These are phyloP conservation scores for Leucaena leucocephala DNA, from an alignment of 306 rosid genomes.

Conservation along the genomic window DNA sequence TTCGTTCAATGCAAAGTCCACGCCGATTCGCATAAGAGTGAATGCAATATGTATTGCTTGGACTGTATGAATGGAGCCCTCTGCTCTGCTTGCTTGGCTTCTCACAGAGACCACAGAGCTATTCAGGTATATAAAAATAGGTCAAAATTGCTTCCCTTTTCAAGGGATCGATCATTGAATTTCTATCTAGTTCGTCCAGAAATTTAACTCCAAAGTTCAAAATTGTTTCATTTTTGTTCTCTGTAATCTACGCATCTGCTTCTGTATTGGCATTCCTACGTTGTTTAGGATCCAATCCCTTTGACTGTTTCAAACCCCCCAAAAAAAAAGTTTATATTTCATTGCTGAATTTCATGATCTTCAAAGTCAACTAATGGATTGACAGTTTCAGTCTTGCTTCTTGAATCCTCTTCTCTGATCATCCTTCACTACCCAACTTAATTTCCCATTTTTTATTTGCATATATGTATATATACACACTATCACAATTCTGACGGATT, in stretches of 20 bases:
- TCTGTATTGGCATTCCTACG: conserved; percentile 28
- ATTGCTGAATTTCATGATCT: conserved; percentile 29
- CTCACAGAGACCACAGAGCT: conserved; percentile 58
- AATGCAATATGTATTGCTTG: conserved; percentile 78
- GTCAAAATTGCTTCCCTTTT: not conserved
- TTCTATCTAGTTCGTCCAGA: conserved; percentile 22
- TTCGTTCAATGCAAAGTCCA: conserved; percentile 71
- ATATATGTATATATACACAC: not conserved
- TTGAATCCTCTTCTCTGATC: conserved; percentile 35
- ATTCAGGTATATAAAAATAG: conserved; percentile 53
- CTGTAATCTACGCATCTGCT: conserved; percentile 13
- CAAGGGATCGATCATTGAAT: conserved; percentile 18
- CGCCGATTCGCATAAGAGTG: conserved; percentile 65
- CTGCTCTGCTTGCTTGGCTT: conserved; percentile 62
- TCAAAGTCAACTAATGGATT: conserved; percentile 49
- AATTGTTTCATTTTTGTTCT: conserved; percentile 4
- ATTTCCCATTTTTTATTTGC: conserved; percentile 26
- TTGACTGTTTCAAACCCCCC: conserved; percentile 28
- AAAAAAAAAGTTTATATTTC: conserved; percentile 8
- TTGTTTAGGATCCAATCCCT: conserved; percentile 35
- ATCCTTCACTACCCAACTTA: conserved; percentile 15
- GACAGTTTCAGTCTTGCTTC: conserved; percentile 22
- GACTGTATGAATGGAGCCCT: conserved; percentile 71
- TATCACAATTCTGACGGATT: conserved; percentile 32
- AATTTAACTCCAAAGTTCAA: conserved; percentile 1